phyloP scores from a whole-genome alignment of 495 filamentous ascomycete genomes.

The Trypethelium eluteriae region DNA sequence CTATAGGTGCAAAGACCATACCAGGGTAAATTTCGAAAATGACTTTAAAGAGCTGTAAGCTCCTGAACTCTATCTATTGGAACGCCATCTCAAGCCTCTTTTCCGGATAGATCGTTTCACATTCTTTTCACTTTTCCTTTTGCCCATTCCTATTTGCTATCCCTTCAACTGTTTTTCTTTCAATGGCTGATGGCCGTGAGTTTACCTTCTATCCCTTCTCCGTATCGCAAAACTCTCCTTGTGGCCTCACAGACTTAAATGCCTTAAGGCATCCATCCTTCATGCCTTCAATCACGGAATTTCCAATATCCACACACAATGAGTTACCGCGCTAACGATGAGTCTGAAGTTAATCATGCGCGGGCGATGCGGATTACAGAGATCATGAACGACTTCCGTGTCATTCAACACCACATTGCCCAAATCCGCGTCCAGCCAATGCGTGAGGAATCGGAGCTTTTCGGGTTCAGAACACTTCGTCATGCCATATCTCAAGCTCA shows the following conservation, averaged over 20 bases:
- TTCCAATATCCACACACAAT: background rate
- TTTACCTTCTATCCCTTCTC: slow-evolving; percentile 24
- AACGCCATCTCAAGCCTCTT: slow-evolving; percentile 5
- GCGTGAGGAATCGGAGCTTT: slow-evolving; percentile 65
- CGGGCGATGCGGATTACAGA: slow-evolving; percentile 75
- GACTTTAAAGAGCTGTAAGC: slow-evolving; percentile 9
- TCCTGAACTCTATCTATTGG: slow-evolving; percentile 10
- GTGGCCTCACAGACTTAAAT: background rate
- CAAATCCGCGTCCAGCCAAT: slow-evolving; percentile 53
- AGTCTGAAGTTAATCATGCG: slow-evolving; percentile 66
- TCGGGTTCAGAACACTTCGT: slow-evolving; percentile 68
- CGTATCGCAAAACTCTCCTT: slow-evolving; percentile 3
- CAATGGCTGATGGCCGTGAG: slow-evolving; percentile 59
- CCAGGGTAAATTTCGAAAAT: background rate
- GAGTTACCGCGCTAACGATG: slow-evolving; percentile 4
- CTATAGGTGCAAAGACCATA: slow-evolving; percentile 6
- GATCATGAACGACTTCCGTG: slow-evolving; percentile 77
- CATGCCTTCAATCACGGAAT: background rate
- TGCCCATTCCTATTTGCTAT: slow-evolving; percentile 18
- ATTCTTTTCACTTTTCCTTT: slow-evolving; percentile 18
- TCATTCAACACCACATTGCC: slow-evolving; percentile 71
- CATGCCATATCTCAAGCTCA: slow-evolving; percentile 70
- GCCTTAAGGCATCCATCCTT: background rate
- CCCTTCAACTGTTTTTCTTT: slow-evolving; percentile 15
- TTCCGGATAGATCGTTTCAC: background rate